Conservation (phyloP, 2,329 filamentous ascomycete species). For the Colletotrichum filicis region DNA sequence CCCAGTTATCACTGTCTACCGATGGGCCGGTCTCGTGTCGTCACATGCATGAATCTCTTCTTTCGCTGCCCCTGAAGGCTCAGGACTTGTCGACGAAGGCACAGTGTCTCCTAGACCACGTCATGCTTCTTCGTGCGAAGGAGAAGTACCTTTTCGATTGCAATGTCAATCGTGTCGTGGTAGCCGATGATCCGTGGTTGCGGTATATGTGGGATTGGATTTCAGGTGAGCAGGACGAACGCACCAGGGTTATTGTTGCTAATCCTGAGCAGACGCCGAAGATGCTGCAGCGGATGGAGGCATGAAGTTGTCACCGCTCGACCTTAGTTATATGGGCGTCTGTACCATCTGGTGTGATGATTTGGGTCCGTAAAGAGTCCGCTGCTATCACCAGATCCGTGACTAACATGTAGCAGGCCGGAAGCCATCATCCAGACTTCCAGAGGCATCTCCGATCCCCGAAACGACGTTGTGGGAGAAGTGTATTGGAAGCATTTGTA, state of each 20-base stretch:
- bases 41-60: slow-evolving; percentile 67
- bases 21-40: slow-evolving; percentile 58
- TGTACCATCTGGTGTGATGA: slow-evolving; percentile 77
- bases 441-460: slow-evolving; percentile 55
- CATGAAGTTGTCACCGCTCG: slow-evolving; percentile 76
- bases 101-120: slow-evolving; percentile 64
- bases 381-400: neutral
- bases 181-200: slow-evolving; percentile 79
- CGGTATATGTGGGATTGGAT: slow-evolving; percentile 84
- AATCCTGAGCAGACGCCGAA: slow-evolving; percentile 63
- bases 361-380: slow-evolving; percentile 61
- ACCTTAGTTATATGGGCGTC: slow-evolving; percentile 82
- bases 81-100: slow-evolving; percentile 61
- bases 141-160: slow-evolving; percentile 74
- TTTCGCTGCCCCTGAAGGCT: slow-evolving; percentile 56
- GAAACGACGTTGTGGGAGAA: slow-evolving; percentile 68
- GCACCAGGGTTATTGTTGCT: slow-evolving; percentile 27
- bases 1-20: slow-evolving; percentile 49
- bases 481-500: slow-evolving; percentile 72
- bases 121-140: slow-evolving; percentile 69
- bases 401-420: slow-evolving; percentile 51
- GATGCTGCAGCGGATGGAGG: slow-evolving; percentile 72
- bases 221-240: slow-evolving; percentile 60
- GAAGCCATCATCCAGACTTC: slow-evolving; percentile 59
- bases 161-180: slow-evolving; percentile 72